Conservation (phyloP, 2,329 filamentous ascomycete species). For the Talaromyces sp. region DNA sequence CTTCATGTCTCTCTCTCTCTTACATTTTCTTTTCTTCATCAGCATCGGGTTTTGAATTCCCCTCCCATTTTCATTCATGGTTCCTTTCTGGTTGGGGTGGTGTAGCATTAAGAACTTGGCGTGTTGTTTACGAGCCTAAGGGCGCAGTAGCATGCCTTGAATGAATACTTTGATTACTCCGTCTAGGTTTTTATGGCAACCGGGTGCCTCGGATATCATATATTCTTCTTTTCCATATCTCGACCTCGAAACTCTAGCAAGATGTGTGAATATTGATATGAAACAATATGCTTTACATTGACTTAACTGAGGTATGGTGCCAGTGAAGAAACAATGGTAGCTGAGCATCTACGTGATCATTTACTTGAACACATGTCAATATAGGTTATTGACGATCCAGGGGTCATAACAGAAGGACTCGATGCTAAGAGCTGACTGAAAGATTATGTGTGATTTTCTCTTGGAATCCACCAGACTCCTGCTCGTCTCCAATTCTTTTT, state of each 20-base stretch:
- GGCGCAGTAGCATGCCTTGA: neutral
- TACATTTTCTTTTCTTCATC: neutral
- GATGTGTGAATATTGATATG: no score
- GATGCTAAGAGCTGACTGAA: no score
- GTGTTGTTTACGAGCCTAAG: neutral
- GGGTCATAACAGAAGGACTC: no score
- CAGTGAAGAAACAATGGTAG: no score
- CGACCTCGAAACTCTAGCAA: neutral
- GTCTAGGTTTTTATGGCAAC: neutral
- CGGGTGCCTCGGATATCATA: neutral
- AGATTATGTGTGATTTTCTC: no score
- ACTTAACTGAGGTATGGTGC: no score
- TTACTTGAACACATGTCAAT: no score
- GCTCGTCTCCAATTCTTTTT: no score
- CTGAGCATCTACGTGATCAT: no score
- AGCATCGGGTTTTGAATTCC: neutral
- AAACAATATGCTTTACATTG: no score
- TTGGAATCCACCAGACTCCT: no score
- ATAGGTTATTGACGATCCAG: no score
- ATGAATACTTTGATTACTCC: neutral
- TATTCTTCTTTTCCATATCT: neutral
- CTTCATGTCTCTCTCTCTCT: neutral
- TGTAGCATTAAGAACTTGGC: conserved; percentile 1
- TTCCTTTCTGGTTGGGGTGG: neutral
- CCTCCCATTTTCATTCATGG: neutral